Evolutionary conservation across 305 asterid genomes (phyloP).

Genomic region (Salvia sclarea): DNA sequence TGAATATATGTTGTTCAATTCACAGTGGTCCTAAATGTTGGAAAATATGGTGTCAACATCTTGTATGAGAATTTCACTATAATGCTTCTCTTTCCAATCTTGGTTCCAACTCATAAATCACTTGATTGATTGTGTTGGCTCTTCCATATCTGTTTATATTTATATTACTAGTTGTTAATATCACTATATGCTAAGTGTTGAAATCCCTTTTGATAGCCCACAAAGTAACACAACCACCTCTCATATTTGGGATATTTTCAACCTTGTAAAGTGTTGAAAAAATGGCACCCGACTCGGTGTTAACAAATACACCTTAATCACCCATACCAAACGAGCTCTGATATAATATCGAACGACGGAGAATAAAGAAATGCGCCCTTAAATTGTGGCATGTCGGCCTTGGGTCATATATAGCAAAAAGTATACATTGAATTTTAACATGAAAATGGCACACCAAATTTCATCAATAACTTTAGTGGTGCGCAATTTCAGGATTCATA

Average conservation of each 20-base stretch:
- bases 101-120: constrained; percentile 19
- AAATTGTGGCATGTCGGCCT: constrained; percentile 28
- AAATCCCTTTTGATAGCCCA: not conserved
- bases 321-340: too few relatives aligned
- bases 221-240: not conserved
- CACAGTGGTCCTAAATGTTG: not conserved
- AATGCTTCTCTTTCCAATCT: constrained; percentile 18
- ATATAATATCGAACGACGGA: not conserved
- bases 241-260: not conserved
- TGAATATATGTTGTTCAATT: not conserved
- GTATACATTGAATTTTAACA: constrained; percentile 3
- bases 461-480: constrained; percentile 38
- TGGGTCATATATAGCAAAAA: not conserved
- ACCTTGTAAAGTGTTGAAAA: not conserved
- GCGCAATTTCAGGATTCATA: constrained; percentile 60
- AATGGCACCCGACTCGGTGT: too few relatives aligned
- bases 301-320: too few relatives aligned
- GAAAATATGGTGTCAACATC: constrained; percentile 12
- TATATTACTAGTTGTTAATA: not conserved
- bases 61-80: constrained; percentile 15
- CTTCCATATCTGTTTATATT: not conserved
- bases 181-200: not conserved
- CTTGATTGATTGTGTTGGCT: not conserved
- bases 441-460: not conserved
- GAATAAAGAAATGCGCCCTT: constrained; percentile 16